Evolutionary conservation across 805 yeast species (phyloP).

Genomic region (Saccharomycopsis oosterbeekiorum): DNA sequence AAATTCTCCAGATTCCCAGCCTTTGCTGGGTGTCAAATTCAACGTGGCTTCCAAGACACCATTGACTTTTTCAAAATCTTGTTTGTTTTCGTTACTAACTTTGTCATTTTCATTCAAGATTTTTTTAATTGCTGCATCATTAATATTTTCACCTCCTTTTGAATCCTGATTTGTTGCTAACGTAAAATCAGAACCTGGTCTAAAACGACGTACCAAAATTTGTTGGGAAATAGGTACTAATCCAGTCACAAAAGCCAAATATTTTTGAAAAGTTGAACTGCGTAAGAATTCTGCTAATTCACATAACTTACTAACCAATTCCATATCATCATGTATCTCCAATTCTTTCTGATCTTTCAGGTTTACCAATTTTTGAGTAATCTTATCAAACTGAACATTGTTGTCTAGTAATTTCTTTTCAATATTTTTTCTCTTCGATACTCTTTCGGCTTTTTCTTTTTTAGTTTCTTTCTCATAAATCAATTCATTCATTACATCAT

Average conservation of each 20-base stretch:
- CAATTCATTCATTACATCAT: conserved; percentile 22
- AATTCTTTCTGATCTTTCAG: not conserved
- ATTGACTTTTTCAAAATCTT: conserved; percentile 25
- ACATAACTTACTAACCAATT: conserved; percentile 34
- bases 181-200: conserved; percentile 93
- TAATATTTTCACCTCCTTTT: not conserved
- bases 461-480: conserved; percentile 18
- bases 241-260: conserved; percentile 56
- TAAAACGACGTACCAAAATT: conserved; percentile 69
- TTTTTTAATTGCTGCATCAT: conserved; percentile 2
- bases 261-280: conserved; percentile 55
- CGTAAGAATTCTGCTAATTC: conserved; percentile 50
- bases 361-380: conserved; percentile 22
- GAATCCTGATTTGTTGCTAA: conserved; percentile 63
- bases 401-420: not conserved
- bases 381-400: not conserved
- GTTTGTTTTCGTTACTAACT: not conserved
- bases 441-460: conserved; percentile 18
- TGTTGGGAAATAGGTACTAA: conserved; percentile 56
- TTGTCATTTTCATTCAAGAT: conserved; percentile 7
- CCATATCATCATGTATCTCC: conserved; percentile 20
- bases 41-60: conserved; percentile 70
- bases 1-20: conserved; percentile 81
- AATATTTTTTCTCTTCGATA: not conserved
- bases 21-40: conserved; percentile 67